phyloP scores from a whole-genome alignment of 495 filamentous ascomycete species.

The Talaromyces stipitatus region DNA sequence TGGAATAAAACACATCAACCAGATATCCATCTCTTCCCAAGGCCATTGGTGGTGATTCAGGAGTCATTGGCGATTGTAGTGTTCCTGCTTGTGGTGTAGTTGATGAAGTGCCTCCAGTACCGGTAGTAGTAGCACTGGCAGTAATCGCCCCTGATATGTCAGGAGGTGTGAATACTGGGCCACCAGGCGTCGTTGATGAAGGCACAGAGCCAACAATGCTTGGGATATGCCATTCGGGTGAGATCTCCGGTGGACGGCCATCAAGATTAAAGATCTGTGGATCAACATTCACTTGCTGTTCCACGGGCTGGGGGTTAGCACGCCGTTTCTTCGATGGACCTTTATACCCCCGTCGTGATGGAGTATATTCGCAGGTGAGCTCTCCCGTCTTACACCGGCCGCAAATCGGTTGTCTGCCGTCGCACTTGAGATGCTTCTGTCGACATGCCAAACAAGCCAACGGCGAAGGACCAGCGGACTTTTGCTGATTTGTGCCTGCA shows the following conservation, averaged over 20 bases:
- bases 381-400: slow-evolving; percentile 29
- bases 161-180: slow-evolving; percentile 6
- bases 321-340: slow-evolving; percentile 41
- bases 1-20: slow-evolving; percentile 39
- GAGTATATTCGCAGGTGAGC: slow-evolving; percentile 34
- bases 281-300: slow-evolving; percentile 17
- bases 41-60: slow-evolving; percentile 29
- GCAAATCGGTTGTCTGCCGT: slow-evolving; percentile 34
- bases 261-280: slow-evolving; percentile 5
- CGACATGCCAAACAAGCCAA: slow-evolving; percentile 52
- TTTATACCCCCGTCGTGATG: slow-evolving; percentile 41
- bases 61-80: slow-evolving; percentile 24
- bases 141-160: slow-evolving; percentile 10
- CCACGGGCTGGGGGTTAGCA: slow-evolving; percentile 27
- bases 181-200: background rate
- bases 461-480: slow-evolving; percentile 26
- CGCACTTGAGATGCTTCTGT: slow-evolving; percentile 51
- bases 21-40: slow-evolving; percentile 32
- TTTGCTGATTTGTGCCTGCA: slow-evolving; percentile 4
- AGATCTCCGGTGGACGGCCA: background rate
- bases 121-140: background rate
- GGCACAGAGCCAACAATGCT: background rate
- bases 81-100: background rate
- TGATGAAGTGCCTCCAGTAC: background rate
- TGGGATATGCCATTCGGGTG: background rate